Conservation (phyloP, 371 early-diverging fungal genomes). For the Syncephalis fuscata region DNA sequence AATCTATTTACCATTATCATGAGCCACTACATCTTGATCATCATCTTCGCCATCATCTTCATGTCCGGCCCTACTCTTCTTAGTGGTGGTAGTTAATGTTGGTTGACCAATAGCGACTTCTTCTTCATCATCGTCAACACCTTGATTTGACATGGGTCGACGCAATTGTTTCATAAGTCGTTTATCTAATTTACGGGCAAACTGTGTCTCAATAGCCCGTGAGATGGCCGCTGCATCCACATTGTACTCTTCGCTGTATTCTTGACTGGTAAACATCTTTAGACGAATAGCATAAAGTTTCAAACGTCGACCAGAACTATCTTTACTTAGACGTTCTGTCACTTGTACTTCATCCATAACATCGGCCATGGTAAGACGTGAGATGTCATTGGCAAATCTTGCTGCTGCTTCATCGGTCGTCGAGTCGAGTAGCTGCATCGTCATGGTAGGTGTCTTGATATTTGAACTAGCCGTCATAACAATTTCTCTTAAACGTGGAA, state of each 20-base stretch:
- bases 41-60: constrained; percentile 23
- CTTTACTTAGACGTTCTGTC: constrained; percentile 27
- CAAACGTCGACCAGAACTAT: constrained; percentile 16
- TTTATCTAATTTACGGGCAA: constrained; percentile 49
- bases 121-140: constrained; percentile 20
- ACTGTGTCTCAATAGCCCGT: constrained; percentile 46
- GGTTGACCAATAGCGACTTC: constrained; percentile 1
- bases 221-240: constrained; percentile 49
- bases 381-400: constrained; percentile 40
- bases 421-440: constrained; percentile 52
- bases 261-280: constrained; percentile 62
- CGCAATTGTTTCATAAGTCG: constrained; percentile 13
- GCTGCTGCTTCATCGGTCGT: constrained; percentile 36
- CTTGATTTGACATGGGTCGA: constrained; percentile 18
- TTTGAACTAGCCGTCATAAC: constrained; percentile 96
- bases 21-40: constrained; percentile 15
- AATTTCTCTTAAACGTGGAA: constrained; percentile 99
- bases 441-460: constrained; percentile 94
- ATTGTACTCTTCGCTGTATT: constrained; percentile 63
- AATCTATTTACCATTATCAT: no score
- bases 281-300: constrained; percentile 65
- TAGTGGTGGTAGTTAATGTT: constrained; percentile 10
- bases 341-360: constrained; percentile 69
- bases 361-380: constrained; percentile 58
- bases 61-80: constrained; percentile 8